Conservation (phyloP, 2,329 filamentous ascomycete genomes). For the Fusarium falciforme region DNA sequence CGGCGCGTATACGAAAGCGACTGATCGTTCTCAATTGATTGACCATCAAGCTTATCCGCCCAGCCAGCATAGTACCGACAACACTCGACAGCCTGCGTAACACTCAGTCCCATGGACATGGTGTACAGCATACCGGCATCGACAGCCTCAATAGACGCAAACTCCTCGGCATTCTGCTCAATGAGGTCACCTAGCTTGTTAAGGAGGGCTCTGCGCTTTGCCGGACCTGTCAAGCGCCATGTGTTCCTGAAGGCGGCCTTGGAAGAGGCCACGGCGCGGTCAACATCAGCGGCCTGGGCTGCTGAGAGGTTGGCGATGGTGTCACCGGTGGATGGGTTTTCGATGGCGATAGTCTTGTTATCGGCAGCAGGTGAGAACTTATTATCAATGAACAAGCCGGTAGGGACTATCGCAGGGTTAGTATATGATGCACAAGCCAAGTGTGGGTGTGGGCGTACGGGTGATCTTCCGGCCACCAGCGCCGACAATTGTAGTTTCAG, state of each 20-base stretch:
- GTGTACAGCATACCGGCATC: constrained; percentile 64
- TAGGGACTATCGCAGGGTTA: not conserved
- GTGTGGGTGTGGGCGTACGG: not conserved
- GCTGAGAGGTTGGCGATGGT: not conserved
- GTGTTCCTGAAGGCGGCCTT: not conserved
- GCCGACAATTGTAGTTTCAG: not conserved
- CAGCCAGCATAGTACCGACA: constrained; percentile 13
- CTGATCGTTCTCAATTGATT: constrained; percentile 1
- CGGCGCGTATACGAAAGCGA: constrained; percentile 47
- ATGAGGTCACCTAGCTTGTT: constrained; percentile 73
- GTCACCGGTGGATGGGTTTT: constrained; percentile 6
- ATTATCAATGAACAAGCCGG: constrained; percentile 10
- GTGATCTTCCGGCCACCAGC: not conserved
- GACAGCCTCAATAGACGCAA: constrained; percentile 67
- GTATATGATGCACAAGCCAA: not conserved
- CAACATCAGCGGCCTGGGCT: not conserved
- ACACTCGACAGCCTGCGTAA: constrained; percentile 30
- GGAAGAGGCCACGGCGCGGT: constrained; percentile 1
- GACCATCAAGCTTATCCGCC: constrained; percentile 18
- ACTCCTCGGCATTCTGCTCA: constrained; percentile 62
- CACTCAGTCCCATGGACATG: constrained; percentile 22
- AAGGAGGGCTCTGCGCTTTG: constrained; percentile 56
- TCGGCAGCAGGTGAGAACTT: not conserved
- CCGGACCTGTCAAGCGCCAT: not conserved
- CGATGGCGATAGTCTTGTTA: not conserved